A percentile compares a stretch with the other conserved stretches of the same genome.
These are phyloP conservation scores for Lactarius evosmus DNA, from an alignment of 768 basidiomycete genomes.

Conservation along the genomic window DNA sequence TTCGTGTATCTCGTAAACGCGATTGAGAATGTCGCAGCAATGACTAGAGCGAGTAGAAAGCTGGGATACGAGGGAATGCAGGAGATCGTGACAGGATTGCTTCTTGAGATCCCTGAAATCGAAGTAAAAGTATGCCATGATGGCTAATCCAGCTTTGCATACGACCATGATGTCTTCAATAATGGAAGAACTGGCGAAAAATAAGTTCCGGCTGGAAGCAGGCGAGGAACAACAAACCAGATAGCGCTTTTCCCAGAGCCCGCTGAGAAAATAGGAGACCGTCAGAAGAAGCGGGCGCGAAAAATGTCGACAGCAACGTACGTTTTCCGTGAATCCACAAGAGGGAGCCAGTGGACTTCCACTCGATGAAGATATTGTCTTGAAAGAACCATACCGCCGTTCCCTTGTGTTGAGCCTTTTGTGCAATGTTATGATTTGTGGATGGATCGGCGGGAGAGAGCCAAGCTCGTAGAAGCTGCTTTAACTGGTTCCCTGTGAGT, in stretches of 20 bases:
- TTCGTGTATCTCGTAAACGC: background rate
- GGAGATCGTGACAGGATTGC: background rate
- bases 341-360: background rate
- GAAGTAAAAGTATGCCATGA: background rate
- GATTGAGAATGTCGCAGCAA: background rate
- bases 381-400: background rate
- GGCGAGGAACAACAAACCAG: background rate
- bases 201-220: background rate
- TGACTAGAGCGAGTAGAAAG: background rate
- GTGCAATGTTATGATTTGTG: background rate
- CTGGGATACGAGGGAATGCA: background rate
- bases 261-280: background rate
- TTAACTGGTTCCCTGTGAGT: background rate
- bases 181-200: background rate
- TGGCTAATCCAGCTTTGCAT: background rate
- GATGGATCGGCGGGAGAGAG: background rate
- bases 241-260: background rate
- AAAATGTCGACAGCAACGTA: background rate
- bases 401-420: background rate
- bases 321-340: background rate
- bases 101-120: conserved; percentile 2
- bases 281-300: background rate
- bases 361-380: background rate
- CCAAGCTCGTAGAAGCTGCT: background rate
- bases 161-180: background rate